Evolutionary conservation across 1,139 yeast genomes (phyloP), one percentile per base, ranked within the genome.

Genomic region (Groenewaldozyma sp.): DNA sequence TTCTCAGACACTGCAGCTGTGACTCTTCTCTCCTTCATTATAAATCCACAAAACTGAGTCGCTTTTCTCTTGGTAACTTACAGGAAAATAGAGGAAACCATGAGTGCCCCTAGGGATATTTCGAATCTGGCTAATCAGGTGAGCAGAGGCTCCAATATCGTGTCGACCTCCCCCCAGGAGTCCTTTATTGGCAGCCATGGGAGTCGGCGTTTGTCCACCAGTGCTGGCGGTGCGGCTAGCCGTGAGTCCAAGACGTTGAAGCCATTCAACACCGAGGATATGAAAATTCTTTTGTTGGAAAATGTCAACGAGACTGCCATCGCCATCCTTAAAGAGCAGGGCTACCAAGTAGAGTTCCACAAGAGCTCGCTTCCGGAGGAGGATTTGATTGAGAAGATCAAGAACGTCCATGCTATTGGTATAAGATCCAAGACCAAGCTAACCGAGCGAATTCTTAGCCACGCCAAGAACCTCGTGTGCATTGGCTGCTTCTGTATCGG

Each of bases 401-500:
- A 75, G 60, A 87, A 82, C 52, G 95, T 87, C 37, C 97, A 91
- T 60, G 98, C 95, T 47, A 78, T 91, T 60, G 98, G 99, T 66
- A 88, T 91, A 58, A 83, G 99, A 70, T 88, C 97, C 46, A 91
- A 93, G 70, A 91, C 98, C 42, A 82, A 79, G 63, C 72, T 91
- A 57, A 84, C 91, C 29, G 81, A 76, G 53, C 78, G 76, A 46
- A 76, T 91, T 28, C 71, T 91, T 55, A 72, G 76, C 50, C 84
- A 82, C 53, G 98, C 98, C 41, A 81, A 79, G 61, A 84, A 91
- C 67, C 73, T 91, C 64, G 86, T 84, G 26, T 88, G 77, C 34
- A 71, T 93, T 64, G 99, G 99, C 43, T 91, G 99, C 70, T 91
- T 91, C 82, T 91, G 99, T 72, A 91, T 91, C 56, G 99, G 99